These are phyloP conservation scores for Fusarium odoratissimum DNA, from an alignment of 2,329 filamentous ascomycete species.

Conservation along the genomic window DNA sequence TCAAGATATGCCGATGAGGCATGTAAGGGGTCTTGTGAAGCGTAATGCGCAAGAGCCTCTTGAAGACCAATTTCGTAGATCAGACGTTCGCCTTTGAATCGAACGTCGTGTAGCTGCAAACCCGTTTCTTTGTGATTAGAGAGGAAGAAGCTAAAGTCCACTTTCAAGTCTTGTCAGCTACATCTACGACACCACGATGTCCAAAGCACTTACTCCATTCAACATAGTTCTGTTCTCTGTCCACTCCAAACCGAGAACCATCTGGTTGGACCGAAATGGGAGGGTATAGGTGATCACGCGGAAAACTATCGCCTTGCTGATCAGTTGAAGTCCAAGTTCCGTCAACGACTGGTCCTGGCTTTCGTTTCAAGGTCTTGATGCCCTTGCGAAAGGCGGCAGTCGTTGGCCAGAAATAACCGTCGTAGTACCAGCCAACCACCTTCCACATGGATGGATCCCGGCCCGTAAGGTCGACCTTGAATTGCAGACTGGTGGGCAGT, in stretches of 20 bases:
- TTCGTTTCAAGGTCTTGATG: background rate
- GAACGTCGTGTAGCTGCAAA: constrained; percentile 62
- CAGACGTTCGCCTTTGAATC: constrained; percentile 65
- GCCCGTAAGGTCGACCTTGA: constrained; percentile 61
- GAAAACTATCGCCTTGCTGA: constrained; percentile 5
- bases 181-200: fast-evolving
- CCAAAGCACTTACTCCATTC: constrained; percentile 24
- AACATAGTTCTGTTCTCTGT: constrained; percentile 23
- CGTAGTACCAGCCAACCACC: constrained; percentile 65
- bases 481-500: constrained; percentile 58
- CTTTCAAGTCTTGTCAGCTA: constrained; percentile 49
- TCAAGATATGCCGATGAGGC: constrained; percentile 61
- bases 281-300: constrained; percentile 8
- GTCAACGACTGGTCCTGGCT: constrained; percentile 15
- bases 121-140: constrained; percentile 61
- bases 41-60: constrained; percentile 66
- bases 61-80: constrained; percentile 67
- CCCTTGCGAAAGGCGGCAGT: constrained; percentile 50
- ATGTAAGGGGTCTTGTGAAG: constrained; percentile 59
- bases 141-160: constrained; percentile 60
- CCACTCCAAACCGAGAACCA: constrained; percentile 15
- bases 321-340: constrained; percentile 24
- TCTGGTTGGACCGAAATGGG: constrained; percentile 21
- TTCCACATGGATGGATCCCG: constrained; percentile 63
- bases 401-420: constrained; percentile 63